phyloP scores from a whole-genome alignment of 73 alveolate genomes.

The Diophrys sp. region DNA sequence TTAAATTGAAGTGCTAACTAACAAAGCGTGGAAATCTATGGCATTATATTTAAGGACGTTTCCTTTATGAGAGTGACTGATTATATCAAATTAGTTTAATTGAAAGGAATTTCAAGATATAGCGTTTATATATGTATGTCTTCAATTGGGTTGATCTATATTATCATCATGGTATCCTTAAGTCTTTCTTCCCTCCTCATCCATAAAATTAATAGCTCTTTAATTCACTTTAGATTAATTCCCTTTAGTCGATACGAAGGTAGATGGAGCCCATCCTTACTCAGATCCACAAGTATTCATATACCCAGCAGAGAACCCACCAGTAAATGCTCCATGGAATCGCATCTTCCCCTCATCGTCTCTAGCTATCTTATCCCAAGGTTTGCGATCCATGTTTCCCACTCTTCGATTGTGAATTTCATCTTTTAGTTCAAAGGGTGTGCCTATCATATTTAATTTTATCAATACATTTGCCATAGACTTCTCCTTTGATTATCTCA shows the following conservation, averaged over 20 bases:
- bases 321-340: constrained; percentile 80
- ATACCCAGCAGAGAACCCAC: constrained; percentile 76
- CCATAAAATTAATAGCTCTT: constrained; percentile 65
- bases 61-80: too few relatives aligned
- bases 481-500: too few relatives aligned
- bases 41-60: too few relatives aligned
- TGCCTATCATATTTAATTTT: constrained; percentile 34
- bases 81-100: too few relatives aligned
- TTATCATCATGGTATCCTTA: too few relatives aligned
- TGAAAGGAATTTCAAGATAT: too few relatives aligned
- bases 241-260: constrained; percentile 12
- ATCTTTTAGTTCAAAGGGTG: constrained; percentile 32
- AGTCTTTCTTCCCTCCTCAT: constrained; percentile 70
- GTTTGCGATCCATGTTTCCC: background rate
- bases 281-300: constrained; percentile 60
- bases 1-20: too few relatives aligned
- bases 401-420: constrained; percentile 10
- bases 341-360: constrained; percentile 51
- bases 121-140: too few relatives aligned
- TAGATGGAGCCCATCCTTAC: constrained; percentile 63
- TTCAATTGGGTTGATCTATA: too few relatives aligned
- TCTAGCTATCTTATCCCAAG: constrained; percentile 24
- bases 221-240: constrained; percentile 10
- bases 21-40: too few relatives aligned
- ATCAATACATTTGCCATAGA: too few relatives aligned